Evolutionary conservation across 129 eudicot species (phyloP).

Genomic region (Daucus carota): DNA sequence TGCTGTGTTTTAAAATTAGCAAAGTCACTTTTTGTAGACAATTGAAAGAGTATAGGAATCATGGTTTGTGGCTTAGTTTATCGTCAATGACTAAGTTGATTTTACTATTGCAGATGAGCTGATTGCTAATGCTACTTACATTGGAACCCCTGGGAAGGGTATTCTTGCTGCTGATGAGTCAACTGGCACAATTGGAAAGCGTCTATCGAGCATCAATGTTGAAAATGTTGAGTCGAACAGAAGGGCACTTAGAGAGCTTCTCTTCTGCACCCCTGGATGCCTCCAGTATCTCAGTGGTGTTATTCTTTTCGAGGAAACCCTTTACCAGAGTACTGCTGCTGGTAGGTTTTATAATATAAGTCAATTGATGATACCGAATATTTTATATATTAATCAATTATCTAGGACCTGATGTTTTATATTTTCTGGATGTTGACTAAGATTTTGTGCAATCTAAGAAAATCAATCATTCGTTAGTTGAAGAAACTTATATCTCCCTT

Average conservation of each 20-base stretch:
- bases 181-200: constrained; percentile 91
- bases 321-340: constrained; percentile 91
- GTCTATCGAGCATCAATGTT: constrained; percentile 82
- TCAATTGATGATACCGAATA: background rate
- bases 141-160: constrained; percentile 97
- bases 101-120: constrained; percentile 63
- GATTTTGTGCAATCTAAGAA: background rate
- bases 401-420: background rate
- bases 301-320: constrained; percentile 87
- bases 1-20: background rate
- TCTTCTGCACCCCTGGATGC: constrained; percentile 90
- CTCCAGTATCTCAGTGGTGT: constrained; percentile 88
- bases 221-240: constrained; percentile 84
- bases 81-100: background rate
- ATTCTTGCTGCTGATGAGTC: constrained; percentile 98
- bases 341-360: constrained; percentile 29
- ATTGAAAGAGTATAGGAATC: background rate
- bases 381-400: background rate
- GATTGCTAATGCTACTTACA: constrained; percentile 82
- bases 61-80: background rate
- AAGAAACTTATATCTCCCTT: background rate
- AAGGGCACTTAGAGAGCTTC: constrained; percentile 95
- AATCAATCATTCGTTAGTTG: background rate
- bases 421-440: background rate
- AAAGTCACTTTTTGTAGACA: background rate